Evolutionary conservation across 768 basidiomycete genomes (phyloP).

Genomic region (Tulasnella sp.): DNA sequence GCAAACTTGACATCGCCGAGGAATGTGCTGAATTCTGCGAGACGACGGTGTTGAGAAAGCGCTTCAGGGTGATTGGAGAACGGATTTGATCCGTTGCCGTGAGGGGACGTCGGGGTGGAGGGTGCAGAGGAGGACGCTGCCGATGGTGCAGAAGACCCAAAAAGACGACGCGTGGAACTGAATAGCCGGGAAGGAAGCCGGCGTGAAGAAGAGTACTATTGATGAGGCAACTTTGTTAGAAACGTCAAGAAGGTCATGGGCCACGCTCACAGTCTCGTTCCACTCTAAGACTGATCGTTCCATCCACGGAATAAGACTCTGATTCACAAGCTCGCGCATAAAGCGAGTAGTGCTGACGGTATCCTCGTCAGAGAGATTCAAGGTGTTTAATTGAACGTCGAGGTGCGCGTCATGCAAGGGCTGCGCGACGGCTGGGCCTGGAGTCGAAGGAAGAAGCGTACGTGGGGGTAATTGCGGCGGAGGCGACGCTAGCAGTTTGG

Average conservation of each 20-base stretch:
- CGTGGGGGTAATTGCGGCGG: conserved; percentile 55
- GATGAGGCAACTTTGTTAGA: neutral
- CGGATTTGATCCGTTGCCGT: conserved; percentile 25
- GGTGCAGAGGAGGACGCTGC: conserved; percentile 27
- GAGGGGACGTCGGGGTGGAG: conserved; percentile 30
- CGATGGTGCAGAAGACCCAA: conserved; percentile 51
- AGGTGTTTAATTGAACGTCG: neutral
- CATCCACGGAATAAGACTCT: conserved; percentile 94
- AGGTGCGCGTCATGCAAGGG: neutral
- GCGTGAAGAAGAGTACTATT: conserved; percentile 59
- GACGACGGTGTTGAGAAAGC: conserved; percentile 65
- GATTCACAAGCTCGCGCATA: conserved; percentile 76
- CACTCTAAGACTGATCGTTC: conserved; percentile 87
- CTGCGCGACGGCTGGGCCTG: conserved; percentile 10
- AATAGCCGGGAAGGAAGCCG: conserved; percentile 78
- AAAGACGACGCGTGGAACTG: conserved; percentile 73
- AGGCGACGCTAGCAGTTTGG: conserved; percentile 31
- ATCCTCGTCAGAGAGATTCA: conserved; percentile 50
- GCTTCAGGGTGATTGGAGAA: conserved; percentile 31
- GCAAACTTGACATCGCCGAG: conserved; percentile 86
- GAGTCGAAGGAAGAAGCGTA: conserved; percentile 41
- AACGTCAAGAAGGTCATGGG: neutral
- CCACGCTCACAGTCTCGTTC: conserved; percentile 64
- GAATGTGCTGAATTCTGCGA: conserved; percentile 92
- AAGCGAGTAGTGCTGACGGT: conserved; percentile 67